Conservation (phyloP, 441 rosid genomes). For the Melastoma candidum region DNA sequence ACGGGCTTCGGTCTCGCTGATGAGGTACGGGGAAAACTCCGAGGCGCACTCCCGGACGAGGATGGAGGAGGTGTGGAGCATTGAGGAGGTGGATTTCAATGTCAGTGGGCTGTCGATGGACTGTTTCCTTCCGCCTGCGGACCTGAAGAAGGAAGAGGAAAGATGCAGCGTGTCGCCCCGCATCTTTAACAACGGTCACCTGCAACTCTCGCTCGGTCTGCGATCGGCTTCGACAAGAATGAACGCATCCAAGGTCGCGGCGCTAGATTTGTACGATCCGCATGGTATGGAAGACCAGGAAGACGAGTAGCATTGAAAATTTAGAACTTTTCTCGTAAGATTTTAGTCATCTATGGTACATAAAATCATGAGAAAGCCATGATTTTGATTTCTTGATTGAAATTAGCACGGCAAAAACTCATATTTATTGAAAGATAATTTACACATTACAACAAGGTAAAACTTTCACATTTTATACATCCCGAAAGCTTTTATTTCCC, state of each 20-base stretch:
- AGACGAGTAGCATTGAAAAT: slow-evolving; percentile 25
- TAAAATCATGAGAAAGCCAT: too few species aligned
- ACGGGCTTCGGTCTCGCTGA: slow-evolving; percentile 53
- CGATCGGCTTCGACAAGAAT: slow-evolving; percentile 37
- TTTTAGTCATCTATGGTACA: too few species aligned
- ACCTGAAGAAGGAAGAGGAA: slow-evolving; percentile 52
- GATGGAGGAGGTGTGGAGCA: slow-evolving; percentile 84
- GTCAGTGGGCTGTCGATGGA: slow-evolving; percentile 73
- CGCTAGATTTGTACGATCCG: slow-evolving; percentile 41
- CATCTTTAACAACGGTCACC: slow-evolving; percentile 7
- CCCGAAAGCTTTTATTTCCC: too few species aligned
- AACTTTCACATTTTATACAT: too few species aligned
- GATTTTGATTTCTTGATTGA: too few species aligned
- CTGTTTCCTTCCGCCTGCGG: slow-evolving; percentile 82
- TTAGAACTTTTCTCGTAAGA: slow-evolving; percentile 7
- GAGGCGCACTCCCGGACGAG: slow-evolving; percentile 62
- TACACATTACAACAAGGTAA: too few species aligned
- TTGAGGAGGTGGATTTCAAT: slow-evolving; percentile 87
- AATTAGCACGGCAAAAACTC: too few species aligned
- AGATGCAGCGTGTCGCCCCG: slow-evolving; percentile 17
- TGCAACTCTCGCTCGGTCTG: slow-evolving; percentile 33
- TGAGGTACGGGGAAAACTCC: slow-evolving; percentile 47
- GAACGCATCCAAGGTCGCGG: slow-evolving; percentile 50
- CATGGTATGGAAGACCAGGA: slow-evolving; percentile 17
- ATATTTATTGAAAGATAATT: too few species aligned